A percentile compares a stretch with the other conserved stretches of the same genome.
Evolutionary conservation across 2,329 filamentous ascomycete genomes (phyloP).

Genomic region (Cercospora zeina): DNA sequence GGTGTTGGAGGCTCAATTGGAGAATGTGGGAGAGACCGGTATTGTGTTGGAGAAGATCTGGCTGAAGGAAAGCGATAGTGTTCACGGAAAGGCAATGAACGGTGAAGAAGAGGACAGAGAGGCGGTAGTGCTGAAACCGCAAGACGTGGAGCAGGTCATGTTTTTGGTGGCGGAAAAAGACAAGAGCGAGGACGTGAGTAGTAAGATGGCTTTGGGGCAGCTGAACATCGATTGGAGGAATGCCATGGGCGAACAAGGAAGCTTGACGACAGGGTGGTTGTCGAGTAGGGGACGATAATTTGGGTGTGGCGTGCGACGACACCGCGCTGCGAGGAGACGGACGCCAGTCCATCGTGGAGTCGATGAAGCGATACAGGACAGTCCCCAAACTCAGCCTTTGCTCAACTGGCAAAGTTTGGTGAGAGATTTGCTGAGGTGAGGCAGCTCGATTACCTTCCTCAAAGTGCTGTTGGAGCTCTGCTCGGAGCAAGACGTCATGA

Average conservation of each 20-base stretch:
- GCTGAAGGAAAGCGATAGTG: slow-evolving; percentile 36
- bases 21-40: slow-evolving; percentile 84
- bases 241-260: slow-evolving; percentile 85
- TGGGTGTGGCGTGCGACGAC: background rate
- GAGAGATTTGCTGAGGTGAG: background rate
- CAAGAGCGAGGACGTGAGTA: slow-evolving; percentile 45
- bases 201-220: slow-evolving; percentile 70
- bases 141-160: slow-evolving; percentile 65
- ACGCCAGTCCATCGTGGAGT: background rate
- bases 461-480: background rate
- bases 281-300: slow-evolving; percentile 33
- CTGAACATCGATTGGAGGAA: slow-evolving; percentile 85
- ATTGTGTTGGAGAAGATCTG: slow-evolving; percentile 69
- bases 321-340: background rate
- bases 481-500: background rate
- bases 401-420: background rate
- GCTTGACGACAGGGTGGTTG: slow-evolving; percentile 78
- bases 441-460: background rate
- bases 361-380: background rate
- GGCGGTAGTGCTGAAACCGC: slow-evolving; percentile 56
- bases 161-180: slow-evolving; percentile 55
- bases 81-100: slow-evolving; percentile 32
- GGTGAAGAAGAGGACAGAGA: slow-evolving; percentile 37
- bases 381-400: background rate
- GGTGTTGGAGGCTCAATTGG: slow-evolving; percentile 88